Evolutionary conservation across 352 stramenopile genomes (phyloP), one percentile per base, ranked within the genome.

Genomic region (Phytophthora multivora): DNA sequence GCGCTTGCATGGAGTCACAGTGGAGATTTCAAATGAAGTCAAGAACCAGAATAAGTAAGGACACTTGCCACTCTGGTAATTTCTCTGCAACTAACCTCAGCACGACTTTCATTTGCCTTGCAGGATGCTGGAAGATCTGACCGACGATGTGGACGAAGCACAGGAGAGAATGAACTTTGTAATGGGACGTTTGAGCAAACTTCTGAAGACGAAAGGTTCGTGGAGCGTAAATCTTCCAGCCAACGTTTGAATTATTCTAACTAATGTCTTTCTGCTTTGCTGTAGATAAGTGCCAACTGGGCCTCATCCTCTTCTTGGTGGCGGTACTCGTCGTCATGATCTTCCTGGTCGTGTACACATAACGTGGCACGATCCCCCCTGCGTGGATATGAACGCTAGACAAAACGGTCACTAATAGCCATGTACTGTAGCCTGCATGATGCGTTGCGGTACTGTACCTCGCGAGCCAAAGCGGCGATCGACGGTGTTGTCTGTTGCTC

Each of bases 321-420:
- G 71, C 77, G 10, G 77, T 91, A 39, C 70, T 93, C 31, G 71
- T 83, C 18, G 75, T 86, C 38, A 90, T 93, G 78, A 57, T 91
- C 57, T 90, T 93, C 56, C 70, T 93, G 46, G 82, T 93, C 66
- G 87, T 93, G 55, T 93, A 93, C 68, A 91, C 84, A 68, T 93
- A 83, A 70, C 40, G 12, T 40, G 25, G 23, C 9, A 54, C 19
- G 36, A 23, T 31, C 13, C 26, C 12, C 50, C 39, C 10, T 48
- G 23, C 39, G 42, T n/a, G 25, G 25, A 30, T 31, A 31, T 31
- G 28, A 33, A 40, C 19, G 19, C 61, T 69, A 69, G 59, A 73
- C 48, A 58, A 49, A 39, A 31, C 39, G 46, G 30, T 41, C 40
- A 26, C 47, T 35, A 73, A 54, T 69, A 54, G 41, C 23, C 28